A percentile compares a stretch with the other conserved stretches of the same genome.
phyloP scores from a whole-genome alignment of 1,284 basidiomycete genomes.

The Irpex sp. region DNA sequence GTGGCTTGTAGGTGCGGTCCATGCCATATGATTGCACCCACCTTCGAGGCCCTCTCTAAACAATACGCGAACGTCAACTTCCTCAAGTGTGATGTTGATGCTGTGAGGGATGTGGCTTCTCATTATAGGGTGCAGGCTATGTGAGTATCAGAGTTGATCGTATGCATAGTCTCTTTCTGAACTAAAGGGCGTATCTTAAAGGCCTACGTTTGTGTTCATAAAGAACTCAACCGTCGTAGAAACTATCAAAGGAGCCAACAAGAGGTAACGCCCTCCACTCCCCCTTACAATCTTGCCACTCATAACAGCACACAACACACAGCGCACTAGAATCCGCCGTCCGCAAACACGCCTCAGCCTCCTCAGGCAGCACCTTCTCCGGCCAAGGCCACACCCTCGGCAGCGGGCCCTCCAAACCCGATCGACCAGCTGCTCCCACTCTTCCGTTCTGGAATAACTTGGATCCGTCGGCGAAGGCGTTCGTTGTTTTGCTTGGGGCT shows the following conservation, averaged over 20 bases:
- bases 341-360: slow-evolving; percentile 41
- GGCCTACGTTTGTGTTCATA: slow-evolving; percentile 79
- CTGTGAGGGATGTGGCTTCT: slow-evolving; percentile 58
- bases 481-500: slow-evolving; percentile 54
- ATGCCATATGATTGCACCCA: slow-evolving; percentile 74
- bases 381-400: slow-evolving; percentile 72
- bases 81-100: slow-evolving; percentile 78
- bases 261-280: slow-evolving; percentile 38
- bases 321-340: slow-evolving; percentile 61
- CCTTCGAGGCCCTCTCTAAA: slow-evolving; percentile 63
- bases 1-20: slow-evolving; percentile 65
- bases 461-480: slow-evolving; percentile 61
- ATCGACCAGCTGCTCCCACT: slow-evolving; percentile 11
- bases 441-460: slow-evolving; percentile 37
- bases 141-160: slow-evolving; percentile 33
- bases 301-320: background rate
- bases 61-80: slow-evolving; percentile 70
- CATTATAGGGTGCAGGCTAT: slow-evolving; percentile 64
- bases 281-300: background rate
- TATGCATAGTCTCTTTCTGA: background rate
- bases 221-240: slow-evolving; percentile 66
- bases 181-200: background rate
- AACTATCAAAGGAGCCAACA: slow-evolving; percentile 65
- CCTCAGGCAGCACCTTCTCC: slow-evolving; percentile 44
- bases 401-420: slow-evolving; percentile 32